Evolutionary conservation across 2,329 filamentous ascomycete species (phyloP), one percentile per base, ranked within the genome.

Genomic region (Delphinella strobiligena): DNA sequence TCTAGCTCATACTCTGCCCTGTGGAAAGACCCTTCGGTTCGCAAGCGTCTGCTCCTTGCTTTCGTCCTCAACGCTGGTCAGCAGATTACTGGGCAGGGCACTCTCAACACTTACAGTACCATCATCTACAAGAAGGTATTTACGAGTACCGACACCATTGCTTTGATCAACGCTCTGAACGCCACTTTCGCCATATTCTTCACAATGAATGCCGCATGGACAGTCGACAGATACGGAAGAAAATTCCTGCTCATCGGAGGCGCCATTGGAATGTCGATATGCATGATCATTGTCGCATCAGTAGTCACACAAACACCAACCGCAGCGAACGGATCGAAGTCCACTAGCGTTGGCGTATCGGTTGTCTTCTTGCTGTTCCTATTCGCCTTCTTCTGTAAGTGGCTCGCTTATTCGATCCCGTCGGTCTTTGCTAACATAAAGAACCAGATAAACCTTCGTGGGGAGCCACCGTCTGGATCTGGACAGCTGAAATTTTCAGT

Each of bases 61-160:
- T 70, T 80, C 47, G 60, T 81, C 36, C 61, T 84, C 58, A 84
- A 84, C 54, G 68, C 78, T 34, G 79, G 79, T 34, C 80, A 82
- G 57, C 80, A 84, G 56, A 68, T 84, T 31, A 80, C 78, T 4
- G 80, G 80, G 15, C 80, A 84, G 58, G 80, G 80, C 46, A 79
- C 78, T 1, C 67, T 84, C 47, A 84, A 83, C 67, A 71, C 72
- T 3, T 84, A 84, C 66, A 79, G 73, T 15, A 80, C 78, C n/a
- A 72, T 74, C 49, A 80, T 84, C 52, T 84, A 84, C 64, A 74
- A 80, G 61, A 78, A 80, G 54, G 72, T 83, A 17, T 84, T 79
- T 65, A 67, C 62, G 17, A 67, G 60, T 39, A 61, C 59, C 40
- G 62, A 70, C 36, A 75, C 69, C 16, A 82, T 83, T 54, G 76